phyloP scores from a whole-genome alignment of 192 early-diverging fungal genomes.

The Gryganskiella cystojenkinii region DNA sequence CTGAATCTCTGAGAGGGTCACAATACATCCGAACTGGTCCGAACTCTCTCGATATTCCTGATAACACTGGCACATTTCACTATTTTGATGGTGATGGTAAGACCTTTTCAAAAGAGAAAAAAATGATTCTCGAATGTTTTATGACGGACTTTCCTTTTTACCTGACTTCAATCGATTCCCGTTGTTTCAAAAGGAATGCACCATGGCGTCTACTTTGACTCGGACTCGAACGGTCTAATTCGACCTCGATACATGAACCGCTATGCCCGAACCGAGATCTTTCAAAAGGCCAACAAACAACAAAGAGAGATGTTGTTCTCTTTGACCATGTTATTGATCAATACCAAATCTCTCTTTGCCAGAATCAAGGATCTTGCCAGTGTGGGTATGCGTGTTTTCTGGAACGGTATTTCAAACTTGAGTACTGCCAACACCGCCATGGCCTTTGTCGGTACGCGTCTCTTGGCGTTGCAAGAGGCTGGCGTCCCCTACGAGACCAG shows the following conservation, averaged over 20 bases:
- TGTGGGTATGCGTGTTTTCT: constrained; percentile 6
- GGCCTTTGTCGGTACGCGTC: constrained; percentile 12
- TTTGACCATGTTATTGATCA: constrained; percentile 5
- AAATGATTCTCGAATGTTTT: too few species aligned
- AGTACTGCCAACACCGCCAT: constrained; percentile 35
- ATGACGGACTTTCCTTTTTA: too few species aligned
- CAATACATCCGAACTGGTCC: constrained; percentile 48
- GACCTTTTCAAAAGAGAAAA: background rate
- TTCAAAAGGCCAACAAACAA: constrained; percentile 23
- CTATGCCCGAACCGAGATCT: constrained; percentile 23
- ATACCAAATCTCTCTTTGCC: constrained; percentile 3
- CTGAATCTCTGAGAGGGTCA: constrained; percentile 16
- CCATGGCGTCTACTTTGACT: constrained; percentile 34
- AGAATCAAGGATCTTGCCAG: background rate
- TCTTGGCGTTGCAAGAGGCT: constrained; percentile 33
- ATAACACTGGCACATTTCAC: constrained; percentile 10
- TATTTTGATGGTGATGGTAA: constrained; percentile 42
- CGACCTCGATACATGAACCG: constrained; percentile 45
- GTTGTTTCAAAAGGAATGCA: constrained; percentile 31
- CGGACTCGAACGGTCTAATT: constrained; percentile 12
- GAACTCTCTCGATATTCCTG: constrained; percentile 24
- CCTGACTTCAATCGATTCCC: too few species aligned
- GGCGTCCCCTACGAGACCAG: constrained; percentile 27
- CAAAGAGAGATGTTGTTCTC: background rate
- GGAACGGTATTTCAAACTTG: constrained; percentile 3